These are phyloP conservation scores for Botryotinia globosa DNA, from an alignment of 2,329 filamentous ascomycete genomes.

Conservation along the genomic window DNA sequence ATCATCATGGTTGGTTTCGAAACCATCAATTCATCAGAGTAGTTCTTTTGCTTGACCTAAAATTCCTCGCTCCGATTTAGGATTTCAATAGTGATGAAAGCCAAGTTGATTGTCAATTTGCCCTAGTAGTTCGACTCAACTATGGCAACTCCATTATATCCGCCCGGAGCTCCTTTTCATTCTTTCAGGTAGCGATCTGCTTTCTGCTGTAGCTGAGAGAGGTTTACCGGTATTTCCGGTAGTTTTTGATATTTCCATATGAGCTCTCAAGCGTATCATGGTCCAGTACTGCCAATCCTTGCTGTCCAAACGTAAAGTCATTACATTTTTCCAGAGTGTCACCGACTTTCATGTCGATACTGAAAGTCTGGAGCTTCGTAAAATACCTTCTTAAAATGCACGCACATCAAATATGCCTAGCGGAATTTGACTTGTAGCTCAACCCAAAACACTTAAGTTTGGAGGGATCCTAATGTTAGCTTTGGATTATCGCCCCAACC, in stretches of 20 bases:
- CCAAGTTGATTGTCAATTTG: not conserved
- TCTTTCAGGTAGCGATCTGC: not conserved
- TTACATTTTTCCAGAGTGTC: not conserved
- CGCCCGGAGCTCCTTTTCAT: not conserved
- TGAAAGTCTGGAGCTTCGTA: not conserved
- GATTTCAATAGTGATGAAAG: not conserved
- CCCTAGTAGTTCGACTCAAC: not conserved
- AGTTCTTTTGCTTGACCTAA: not conserved
- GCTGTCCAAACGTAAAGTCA: not conserved
- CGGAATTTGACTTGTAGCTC: not conserved
- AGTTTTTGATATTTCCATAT: not conserved
- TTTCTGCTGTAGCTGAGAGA: not conserved
- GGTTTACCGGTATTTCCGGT: not conserved
- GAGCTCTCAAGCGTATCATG: not conserved
- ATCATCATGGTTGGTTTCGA: not conserved
- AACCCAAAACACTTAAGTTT: not conserved
- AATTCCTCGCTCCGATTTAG: not conserved
- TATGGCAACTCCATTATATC: not conserved
- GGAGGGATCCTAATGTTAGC: not conserved
- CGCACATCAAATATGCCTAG: not conserved
- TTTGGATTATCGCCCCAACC: not conserved
- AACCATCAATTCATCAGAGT: not conserved
- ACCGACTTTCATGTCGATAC: not conserved
- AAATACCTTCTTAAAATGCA: not conserved
- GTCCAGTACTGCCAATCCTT: not conserved